phyloP scores from a whole-genome alignment of 192 early-diverging fungal genomes.

The Rhizoclosmatium sp. region DNA sequence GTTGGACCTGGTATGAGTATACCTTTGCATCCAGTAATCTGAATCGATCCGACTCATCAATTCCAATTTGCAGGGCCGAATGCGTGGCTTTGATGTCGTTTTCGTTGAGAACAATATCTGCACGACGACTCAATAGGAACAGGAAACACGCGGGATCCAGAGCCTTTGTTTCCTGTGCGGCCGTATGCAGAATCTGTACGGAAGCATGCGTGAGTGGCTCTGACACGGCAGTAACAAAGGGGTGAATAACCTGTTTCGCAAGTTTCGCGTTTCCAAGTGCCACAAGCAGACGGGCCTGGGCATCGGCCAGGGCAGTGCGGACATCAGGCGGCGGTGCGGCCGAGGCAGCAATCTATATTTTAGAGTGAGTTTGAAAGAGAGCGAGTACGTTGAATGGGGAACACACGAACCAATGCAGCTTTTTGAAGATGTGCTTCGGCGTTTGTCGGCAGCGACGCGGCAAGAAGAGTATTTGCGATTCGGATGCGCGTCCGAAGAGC shows the following conservation, averaged over 20 bases:
- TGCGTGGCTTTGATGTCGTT: constrained; percentile 1
- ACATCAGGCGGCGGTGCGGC: not conserved
- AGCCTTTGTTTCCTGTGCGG: too few relatives aligned
- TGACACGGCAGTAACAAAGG: too few relatives aligned
- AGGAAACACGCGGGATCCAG: not conserved
- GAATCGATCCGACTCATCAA: not conserved
- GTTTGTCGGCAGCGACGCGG: not conserved
- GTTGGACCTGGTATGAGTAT: not conserved
- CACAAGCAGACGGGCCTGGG: not conserved
- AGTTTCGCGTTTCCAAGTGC: not conserved
- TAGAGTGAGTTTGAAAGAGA: not conserved
- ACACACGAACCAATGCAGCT: not conserved
- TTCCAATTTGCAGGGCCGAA: not conserved
- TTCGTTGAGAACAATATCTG: constrained; percentile 4
- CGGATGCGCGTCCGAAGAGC: constrained; percentile 17
- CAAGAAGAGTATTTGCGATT: not conserved
- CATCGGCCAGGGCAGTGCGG: not conserved
- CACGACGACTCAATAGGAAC: not conserved
- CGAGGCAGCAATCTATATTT: not conserved
- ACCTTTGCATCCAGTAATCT: not conserved
- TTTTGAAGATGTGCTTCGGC: constrained; percentile 11
- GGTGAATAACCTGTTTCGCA: not conserved
- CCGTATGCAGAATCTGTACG: too few relatives aligned
- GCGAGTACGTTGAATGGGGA: not conserved
- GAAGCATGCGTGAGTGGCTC: too few relatives aligned